Evolutionary conservation across 257 asterid species (phyloP).

Genomic region (Verbena officinalis): DNA sequence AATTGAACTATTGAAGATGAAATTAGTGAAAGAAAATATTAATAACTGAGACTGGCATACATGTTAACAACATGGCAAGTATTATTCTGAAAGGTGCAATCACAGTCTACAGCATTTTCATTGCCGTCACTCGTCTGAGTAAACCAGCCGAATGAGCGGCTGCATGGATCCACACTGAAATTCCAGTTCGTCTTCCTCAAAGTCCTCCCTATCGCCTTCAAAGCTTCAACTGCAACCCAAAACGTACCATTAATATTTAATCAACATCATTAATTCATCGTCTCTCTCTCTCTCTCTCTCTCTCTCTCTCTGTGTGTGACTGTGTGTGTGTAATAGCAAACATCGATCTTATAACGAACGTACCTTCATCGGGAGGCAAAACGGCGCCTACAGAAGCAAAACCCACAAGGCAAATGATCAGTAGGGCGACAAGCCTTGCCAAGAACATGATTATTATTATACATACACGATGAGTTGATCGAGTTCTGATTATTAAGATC

Average conservation of each 20-base stretch:
- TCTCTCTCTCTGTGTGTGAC: no score
- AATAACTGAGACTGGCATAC: constrained; percentile 30
- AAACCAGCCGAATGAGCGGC: constrained; percentile 44
- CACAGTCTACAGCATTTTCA: constrained; percentile 45
- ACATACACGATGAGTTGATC: no score
- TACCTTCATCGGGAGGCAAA: constrained; percentile 51
- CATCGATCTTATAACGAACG: no score
- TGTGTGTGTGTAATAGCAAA: no score
- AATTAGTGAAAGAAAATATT: no score
- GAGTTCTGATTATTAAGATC: no score
- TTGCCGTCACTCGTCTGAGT: constrained; percentile 25
- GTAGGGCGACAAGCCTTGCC: constrained; percentile 20
- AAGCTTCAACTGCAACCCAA: constrained; percentile 42
- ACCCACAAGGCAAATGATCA: constrained; percentile 21
- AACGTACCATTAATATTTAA: not conserved
- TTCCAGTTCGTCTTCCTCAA: constrained; percentile 59
- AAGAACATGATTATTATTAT: constrained; percentile 21
- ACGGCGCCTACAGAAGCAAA: constrained; percentile 36
- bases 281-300: no score
- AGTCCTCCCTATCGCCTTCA: constrained; percentile 42
- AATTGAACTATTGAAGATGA: no score
- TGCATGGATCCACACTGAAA: constrained; percentile 64
- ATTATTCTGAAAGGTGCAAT: constrained; percentile 41
- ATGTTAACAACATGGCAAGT: constrained; percentile 66
- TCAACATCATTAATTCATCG: no score